Evolutionary conservation across 2,329 filamentous ascomycete genomes (phyloP), one percentile per base, ranked within the genome.

Genomic region (Xylaria multiplex): DNA sequence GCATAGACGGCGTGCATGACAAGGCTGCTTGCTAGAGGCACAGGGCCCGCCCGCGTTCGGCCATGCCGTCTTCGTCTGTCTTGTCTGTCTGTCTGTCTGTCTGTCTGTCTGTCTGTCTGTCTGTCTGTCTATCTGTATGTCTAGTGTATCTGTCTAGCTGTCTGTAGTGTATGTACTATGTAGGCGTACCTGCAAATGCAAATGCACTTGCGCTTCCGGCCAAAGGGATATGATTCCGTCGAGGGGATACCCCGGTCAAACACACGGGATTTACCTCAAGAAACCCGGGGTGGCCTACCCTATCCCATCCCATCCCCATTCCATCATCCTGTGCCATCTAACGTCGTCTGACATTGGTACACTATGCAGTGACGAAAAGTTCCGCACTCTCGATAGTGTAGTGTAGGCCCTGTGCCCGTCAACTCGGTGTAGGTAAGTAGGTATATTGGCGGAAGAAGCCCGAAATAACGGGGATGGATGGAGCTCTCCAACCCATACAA

Each of bases 201-300:
- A 27, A 5, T 27, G 27, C 27, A 5, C 27, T 27, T 27, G 27
- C 48, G 45, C 14, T 45, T 24, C 46, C 50, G 37, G 40, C 63
- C 63, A 65, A 62, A 65, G 46, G 63, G 63, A 65, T 58, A 48
- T 22, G 16, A 32, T 65, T 58, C 63, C 58, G 63, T 49, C 45
- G 19, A 40, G 43, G 11, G 43, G 11, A 42, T 32, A 53, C 53
- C 62, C 62, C 24, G 57, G 62, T 55, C 57, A 22, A 13, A 37
- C 14, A 40, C 11, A 42, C 53, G 53, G 53, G 13, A 43, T 55
- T 14, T 55, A 37, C 37, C n/a, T 43, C 11, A 35, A 35, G 7
- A 37, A 46, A 45, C 27, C 24, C n/a, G 37, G 30, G 19, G 46
- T 37, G 9, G 8, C 49, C 45, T 50, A 42, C 43, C 46, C 11